A percentile compares a stretch with the other conserved stretches of the same genome.
Conservation (phyloP, 345 rosid genomes). For the Syzygium grande region DNA sequence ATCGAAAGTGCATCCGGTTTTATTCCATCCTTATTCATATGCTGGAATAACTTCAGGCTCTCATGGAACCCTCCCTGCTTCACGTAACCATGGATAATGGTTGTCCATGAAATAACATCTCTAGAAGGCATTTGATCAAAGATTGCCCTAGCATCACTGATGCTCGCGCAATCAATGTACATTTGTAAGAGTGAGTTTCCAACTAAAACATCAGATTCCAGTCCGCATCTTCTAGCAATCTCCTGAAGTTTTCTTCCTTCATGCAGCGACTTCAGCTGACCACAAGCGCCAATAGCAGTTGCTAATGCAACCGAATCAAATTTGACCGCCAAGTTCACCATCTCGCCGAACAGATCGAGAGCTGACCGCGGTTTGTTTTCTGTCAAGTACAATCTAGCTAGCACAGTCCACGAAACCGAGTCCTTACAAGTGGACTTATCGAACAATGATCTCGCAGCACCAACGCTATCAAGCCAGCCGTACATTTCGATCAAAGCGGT, state of each 20-base stretch:
- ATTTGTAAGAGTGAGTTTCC: constrained; percentile 40
- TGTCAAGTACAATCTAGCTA: constrained; percentile 27
- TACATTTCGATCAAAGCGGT: constrained; percentile 38
- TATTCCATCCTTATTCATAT: constrained; percentile 25
- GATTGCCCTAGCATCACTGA: constrained; percentile 20
- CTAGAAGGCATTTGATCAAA: constrained; percentile 29
- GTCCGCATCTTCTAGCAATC: constrained; percentile 22
- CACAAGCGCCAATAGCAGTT: constrained; percentile 32
- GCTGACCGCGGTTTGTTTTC: constrained; percentile 23
- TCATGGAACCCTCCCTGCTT: constrained; percentile 39
- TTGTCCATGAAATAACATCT: constrained; percentile 46
- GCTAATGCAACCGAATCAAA: constrained; percentile 32
- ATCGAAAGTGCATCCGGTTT: constrained; percentile 30
- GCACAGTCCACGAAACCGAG: constrained; percentile 35
- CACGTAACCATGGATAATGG: constrained; percentile 27
- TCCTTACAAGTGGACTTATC: constrained; percentile 19
- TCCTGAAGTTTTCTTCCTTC: constrained; percentile 29
- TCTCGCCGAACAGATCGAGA: constrained; percentile 23
- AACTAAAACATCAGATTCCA: constrained; percentile 36
- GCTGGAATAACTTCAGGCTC: constrained; percentile 35
- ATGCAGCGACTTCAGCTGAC: constrained; percentile 20
- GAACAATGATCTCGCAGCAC: constrained; percentile 27
- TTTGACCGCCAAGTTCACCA: constrained; percentile 14
- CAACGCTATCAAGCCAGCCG: constrained; percentile 29
- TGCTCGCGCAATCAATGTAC: constrained; percentile 29